Conservation (phyloP, 23 red algal species). For the Gracilaria vermiculophylla region DNA sequence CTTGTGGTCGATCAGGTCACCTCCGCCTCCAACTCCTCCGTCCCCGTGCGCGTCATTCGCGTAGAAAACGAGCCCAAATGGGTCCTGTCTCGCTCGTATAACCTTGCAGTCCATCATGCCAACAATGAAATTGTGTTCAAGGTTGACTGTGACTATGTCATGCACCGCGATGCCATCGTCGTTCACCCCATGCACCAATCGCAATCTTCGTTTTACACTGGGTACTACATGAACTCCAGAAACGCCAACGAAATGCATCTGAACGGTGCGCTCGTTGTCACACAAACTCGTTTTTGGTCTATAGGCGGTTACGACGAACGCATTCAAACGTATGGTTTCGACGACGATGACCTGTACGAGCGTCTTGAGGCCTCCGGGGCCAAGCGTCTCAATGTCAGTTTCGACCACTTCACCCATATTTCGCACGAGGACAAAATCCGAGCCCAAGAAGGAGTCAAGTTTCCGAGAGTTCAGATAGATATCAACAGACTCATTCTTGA, state of each 20-base stretch:
- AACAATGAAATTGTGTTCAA: constrained; percentile 48
- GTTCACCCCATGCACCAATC: constrained; percentile 17
- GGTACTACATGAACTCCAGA: constrained; percentile 62
- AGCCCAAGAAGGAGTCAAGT: constrained; percentile 52
- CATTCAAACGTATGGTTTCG: constrained; percentile 81
- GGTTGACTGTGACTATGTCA: constrained; percentile 73
- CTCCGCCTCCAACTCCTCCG: background rate
- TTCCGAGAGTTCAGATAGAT: constrained; percentile 70
- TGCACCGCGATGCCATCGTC: constrained; percentile 7
- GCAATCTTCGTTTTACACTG: constrained; percentile 39
- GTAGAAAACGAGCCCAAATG: constrained; percentile 74
- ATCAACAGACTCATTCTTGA: constrained; percentile 73
- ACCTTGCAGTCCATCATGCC: constrained; percentile 59
- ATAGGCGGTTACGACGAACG: constrained; percentile 78
- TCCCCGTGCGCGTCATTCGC: constrained; percentile 52
- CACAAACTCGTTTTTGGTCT: constrained; percentile 41
- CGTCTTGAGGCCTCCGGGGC: constrained; percentile 48
- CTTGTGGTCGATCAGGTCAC: constrained; percentile 9
- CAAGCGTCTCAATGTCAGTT: constrained; percentile 32
- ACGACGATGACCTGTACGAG: constrained; percentile 79
- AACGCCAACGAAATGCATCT: constrained; percentile 78
- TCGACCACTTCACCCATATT: constrained; percentile 48
- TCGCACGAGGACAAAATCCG: constrained; percentile 50
- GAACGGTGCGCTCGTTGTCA: constrained; percentile 57
- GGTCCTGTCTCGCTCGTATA: constrained; percentile 86